Evolutionary conservation across 352 stramenopile species (phyloP), one percentile per base, ranked within the genome.

Genomic region (Halophytophthora polymorphica): DNA sequence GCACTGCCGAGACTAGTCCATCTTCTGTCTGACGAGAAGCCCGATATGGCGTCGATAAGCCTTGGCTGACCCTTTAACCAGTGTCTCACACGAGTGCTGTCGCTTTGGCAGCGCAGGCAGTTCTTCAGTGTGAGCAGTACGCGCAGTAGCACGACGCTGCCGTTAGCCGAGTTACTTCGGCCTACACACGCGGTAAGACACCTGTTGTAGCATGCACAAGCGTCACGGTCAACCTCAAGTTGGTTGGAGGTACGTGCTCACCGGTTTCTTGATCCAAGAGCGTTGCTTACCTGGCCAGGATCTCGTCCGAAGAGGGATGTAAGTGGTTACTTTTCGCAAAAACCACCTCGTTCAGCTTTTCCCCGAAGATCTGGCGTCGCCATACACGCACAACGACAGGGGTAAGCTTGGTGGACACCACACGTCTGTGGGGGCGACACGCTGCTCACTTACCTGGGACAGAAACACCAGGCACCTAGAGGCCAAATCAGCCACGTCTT

Each of bases 101-200:
- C 57, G 42, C 48, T 58, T 40, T 86, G 58, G 45, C 69, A 87
- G 6, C 78, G 69, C 17, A 89, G 45, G 23, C 71, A 81, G 48
- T 82, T 77, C 45, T 82, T 86, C 12, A 86, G 50, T 1, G 69
- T 81, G 23, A 83, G 62, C n/a, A 86, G 45, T 11, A 86, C 56
- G 12, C 73, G 73, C 0, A 86, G 63, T 2, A 73, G 42, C 25
- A 86, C 50, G 19, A 68, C 35, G 11, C 63, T 62, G n/a, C 53
- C 47, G 2, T 29, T 35, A 35, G 53, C 45, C 18, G 44, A 18
- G 10, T 57, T 31, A 7, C 25, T 44, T 34, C 35, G 34, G 49
- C 73, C 57, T 23, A 83, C 50, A 15, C 60, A 73, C 11, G 31
- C 15, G 3, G 66, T n/a, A 29, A 81, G 21, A 14, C 43, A 56